Conservation (phyloP, 345 rosid species). For the Salix udensis region DNA sequence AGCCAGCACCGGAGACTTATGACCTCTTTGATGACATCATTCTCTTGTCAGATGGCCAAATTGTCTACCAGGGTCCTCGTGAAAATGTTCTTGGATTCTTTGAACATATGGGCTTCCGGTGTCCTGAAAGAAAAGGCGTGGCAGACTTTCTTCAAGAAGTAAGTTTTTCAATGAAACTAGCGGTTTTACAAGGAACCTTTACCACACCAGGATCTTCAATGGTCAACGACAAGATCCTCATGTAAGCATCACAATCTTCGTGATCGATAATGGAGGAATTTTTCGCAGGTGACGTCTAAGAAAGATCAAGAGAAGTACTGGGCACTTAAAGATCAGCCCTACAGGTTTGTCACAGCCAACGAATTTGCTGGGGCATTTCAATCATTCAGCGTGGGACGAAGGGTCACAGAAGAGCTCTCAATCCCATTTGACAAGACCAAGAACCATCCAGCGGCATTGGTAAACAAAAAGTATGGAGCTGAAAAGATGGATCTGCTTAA, state of each 20-base stretch:
- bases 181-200: neutral
- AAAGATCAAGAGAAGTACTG: constrained; percentile 74
- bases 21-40: constrained; percentile 70
- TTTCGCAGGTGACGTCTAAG: constrained; percentile 59
- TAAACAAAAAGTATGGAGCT: constrained; percentile 46
- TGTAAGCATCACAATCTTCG: neutral
- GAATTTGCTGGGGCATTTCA: constrained; percentile 57
- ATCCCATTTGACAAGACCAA: constrained; percentile 44
- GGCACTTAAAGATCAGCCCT: constrained; percentile 43
- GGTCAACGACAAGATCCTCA: no score
- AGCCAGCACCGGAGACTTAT: constrained; percentile 76
- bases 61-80: constrained; percentile 69
- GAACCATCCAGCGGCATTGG: constrained; percentile 58
- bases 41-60: constrained; percentile 60
- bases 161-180: neutral
- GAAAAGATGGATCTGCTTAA: constrained; percentile 46
- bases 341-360: constrained; percentile 42
- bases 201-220: neutral
- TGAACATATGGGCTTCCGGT: constrained; percentile 58
- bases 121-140: constrained; percentile 70
- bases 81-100: constrained; percentile 54
- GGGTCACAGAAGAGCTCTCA: constrained; percentile 38
- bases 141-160: constrained; percentile 87
- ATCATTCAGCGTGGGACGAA: constrained; percentile 35
- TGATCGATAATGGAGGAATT: neutral